Evolutionary conservation across 208 protist genomes (phyloP).

Genomic region (Trypanosoma mega): DNA sequence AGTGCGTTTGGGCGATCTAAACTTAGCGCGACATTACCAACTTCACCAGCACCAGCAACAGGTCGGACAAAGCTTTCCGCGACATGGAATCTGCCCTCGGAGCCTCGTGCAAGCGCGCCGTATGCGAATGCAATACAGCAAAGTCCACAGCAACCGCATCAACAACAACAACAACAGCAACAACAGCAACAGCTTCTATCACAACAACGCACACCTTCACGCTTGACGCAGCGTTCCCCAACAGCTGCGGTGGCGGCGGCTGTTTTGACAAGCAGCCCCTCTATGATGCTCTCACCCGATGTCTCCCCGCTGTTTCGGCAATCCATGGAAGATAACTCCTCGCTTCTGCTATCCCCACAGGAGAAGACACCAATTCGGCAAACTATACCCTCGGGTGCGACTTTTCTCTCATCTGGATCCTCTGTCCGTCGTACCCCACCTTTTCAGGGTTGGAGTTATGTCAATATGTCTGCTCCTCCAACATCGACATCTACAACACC

Average conservation of each 20-base stretch:
- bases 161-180: no score
- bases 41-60: constrained; percentile 4
- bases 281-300: constrained; percentile 1
- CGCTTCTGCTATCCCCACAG: constrained; percentile 1
- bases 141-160: no score
- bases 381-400: background rate
- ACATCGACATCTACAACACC: background rate
- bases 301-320: constrained; percentile 15
- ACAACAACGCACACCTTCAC: no score
- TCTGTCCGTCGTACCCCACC: background rate
- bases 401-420: background rate
- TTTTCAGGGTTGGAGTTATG: background rate
- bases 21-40: background rate
- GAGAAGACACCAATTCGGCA: background rate
- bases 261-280: background rate
- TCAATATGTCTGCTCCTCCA: background rate
- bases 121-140: no score
- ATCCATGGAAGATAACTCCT: constrained; percentile 20
- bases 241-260: no score
- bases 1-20: background rate
- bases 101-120: no score
- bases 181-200: no score
- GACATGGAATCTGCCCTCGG: no score
- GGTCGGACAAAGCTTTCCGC: background rate
- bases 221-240: no score